Percentiles rank a stretch among this genome's conserved stretches.
These are phyloP conservation scores for Mentha longifolia DNA, from an alignment of 257 asterid species.

Conservation along the genomic window DNA sequence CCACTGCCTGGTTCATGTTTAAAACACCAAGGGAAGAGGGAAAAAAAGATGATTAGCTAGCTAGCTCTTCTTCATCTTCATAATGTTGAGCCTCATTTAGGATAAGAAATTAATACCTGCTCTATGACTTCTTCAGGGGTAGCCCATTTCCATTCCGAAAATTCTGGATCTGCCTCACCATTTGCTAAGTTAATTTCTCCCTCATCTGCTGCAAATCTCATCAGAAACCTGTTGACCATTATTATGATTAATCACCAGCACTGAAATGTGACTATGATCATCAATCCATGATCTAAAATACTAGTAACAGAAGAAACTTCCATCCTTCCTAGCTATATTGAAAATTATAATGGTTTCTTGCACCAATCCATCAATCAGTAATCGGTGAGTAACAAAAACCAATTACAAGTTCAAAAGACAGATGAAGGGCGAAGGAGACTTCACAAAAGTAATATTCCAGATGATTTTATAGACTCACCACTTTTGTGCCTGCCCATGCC, in stretches of 20 bases:
- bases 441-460: too few relatives aligned
- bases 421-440: background rate
- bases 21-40: background rate
- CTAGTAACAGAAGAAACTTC: too few relatives aligned
- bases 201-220: slow-evolving; percentile 79
- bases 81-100: background rate
- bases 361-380: too few relatives aligned
- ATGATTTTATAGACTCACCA: slow-evolving; percentile 54
- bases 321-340: too few relatives aligned
- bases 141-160: slow-evolving; percentile 99
- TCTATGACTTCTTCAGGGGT: slow-evolving; percentile 85
- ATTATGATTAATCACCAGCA: background rate
- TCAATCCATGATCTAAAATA: background rate
- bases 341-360: slow-evolving; percentile 1
- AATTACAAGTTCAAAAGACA: slow-evolving; percentile 1
- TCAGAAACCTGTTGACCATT: slow-evolving; percentile 70
- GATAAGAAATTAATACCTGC: slow-evolving; percentile 53
- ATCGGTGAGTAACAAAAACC: background rate
- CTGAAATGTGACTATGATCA: background rate
- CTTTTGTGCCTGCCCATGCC: slow-evolving; percentile 99
- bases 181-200: slow-evolving; percentile 76
- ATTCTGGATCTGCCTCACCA: slow-evolving; percentile 84
- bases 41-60: slow-evolving; percentile 25
- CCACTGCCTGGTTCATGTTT: slow-evolving; percentile 68
- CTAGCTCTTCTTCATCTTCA: too few relatives aligned